Base-by-base conservation (phyloP, 2,329 filamentous ascomycete species). In the Verticillium longisporum region DNA sequence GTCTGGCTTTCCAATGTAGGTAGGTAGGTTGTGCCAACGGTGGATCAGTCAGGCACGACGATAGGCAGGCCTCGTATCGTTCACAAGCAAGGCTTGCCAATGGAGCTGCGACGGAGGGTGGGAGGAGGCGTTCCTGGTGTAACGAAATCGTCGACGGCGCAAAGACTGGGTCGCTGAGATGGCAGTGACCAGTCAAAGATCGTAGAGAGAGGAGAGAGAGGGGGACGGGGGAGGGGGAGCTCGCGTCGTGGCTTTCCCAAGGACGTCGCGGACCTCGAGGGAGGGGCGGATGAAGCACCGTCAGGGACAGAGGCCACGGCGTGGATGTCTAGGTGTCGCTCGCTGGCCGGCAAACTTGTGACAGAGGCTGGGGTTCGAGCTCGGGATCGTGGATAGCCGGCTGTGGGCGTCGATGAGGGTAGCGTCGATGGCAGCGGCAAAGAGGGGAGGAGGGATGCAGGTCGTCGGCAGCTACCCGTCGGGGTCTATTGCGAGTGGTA, bases 91-190 rank as follows among this genome's bases (percentile, higher is more conserved):
- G 67, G 63, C 64, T 63, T 58, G 68, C 69, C 71, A 73, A 74
- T 74, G 67, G 68, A 67, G 63, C 68, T 65, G 66, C 63, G 61
- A 64, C 65, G 69, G 67, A 69, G 65, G 34, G 13, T 67, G 68
- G 63, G 64, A 66, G 66, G 67, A 66, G 69, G 68, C 69, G 69
- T 68, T 68, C 61, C 66, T 67, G 70, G 72, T 75, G 68, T 66
- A 64, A 75, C 71, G 63, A 64, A 61, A 56, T 64, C 55, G 63
- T 13, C 61, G 57, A 62, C 62, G 50, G 61, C 59, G 60, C 55
- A 61, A 63, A 55, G 59, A 61, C 53, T 63, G 60, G 64, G 65
- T 65, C 67, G 65, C 62, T 64, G 63, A 21, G 38, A 54, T 38
- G 62, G 61, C 59, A 55, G 58, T 64, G 41, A 59, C 26, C 57